A percentile compares a stretch with the other conserved stretches of the same genome.
Conservation (phyloP, 345 rosid genomes). For the Microcos paniculata region DNA sequence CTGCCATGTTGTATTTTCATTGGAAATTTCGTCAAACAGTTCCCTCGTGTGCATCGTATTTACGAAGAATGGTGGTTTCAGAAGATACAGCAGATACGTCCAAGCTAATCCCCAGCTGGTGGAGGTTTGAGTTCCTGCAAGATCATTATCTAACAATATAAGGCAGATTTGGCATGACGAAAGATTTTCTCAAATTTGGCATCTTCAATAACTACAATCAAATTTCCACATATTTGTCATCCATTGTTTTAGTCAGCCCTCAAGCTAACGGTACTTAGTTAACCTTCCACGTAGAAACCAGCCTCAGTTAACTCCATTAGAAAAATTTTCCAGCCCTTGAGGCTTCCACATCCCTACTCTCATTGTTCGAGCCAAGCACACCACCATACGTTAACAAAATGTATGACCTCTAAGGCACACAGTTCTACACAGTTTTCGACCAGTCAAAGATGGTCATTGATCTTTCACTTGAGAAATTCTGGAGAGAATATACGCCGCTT, state of each 20-base stretch:
- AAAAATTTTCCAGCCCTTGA: not conserved
- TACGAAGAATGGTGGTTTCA: not conserved
- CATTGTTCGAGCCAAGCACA: not conserved
- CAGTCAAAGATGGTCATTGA: not conserved
- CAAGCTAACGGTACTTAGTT: not conserved
- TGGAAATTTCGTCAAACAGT: slow-evolving; percentile 1
- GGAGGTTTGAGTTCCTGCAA: too few relatives aligned
- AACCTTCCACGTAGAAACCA: not conserved
- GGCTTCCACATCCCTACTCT: not conserved
- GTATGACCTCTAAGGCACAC: not conserved
- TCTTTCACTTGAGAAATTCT: not conserved
- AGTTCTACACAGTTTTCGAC: too few relatives aligned
- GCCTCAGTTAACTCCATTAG: not conserved
- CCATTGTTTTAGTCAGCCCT: not conserved
- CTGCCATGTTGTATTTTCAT: not conserved
- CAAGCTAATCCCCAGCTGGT: not conserved
- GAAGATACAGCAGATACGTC: not conserved
- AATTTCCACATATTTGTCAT: too few relatives aligned
- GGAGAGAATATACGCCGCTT: not conserved
- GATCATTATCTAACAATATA: too few relatives aligned
- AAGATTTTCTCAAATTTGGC: too few relatives aligned
- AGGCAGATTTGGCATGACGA: too few relatives aligned
- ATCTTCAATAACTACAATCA: too few relatives aligned
- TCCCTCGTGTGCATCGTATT: not conserved
- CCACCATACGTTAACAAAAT: not conserved